These are phyloP conservation scores for Phaseolus lunatus DNA, from an alignment of 306 rosid species.

Conservation along the genomic window DNA sequence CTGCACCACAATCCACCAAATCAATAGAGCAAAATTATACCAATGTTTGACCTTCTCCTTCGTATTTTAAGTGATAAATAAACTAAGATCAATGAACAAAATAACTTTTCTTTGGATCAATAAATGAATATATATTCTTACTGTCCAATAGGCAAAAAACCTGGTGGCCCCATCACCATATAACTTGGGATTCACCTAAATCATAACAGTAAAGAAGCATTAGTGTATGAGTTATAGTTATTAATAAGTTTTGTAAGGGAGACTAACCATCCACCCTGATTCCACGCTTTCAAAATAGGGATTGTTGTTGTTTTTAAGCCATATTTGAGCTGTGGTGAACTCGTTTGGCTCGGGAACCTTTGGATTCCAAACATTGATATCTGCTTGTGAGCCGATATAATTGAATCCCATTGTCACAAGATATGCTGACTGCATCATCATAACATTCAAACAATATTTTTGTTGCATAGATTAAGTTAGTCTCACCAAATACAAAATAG, in stretches of 20 bases:
- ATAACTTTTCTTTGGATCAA: background rate
- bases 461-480: too few relatives aligned
- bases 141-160: constrained; percentile 65
- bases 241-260: background rate
- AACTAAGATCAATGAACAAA: background rate
- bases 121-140: constrained; percentile 33
- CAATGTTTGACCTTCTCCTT: background rate
- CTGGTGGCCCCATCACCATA: constrained; percentile 61
- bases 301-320: constrained; percentile 54
- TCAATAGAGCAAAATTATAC: background rate
- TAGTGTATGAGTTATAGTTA: too few relatives aligned
- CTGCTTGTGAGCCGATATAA: constrained; percentile 69
- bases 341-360: constrained; percentile 52
- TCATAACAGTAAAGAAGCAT: background rate
- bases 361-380: constrained; percentile 71
- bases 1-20: constrained; percentile 40
- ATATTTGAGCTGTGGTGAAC: constrained; percentile 69
- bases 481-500: background rate
- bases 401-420: constrained; percentile 55
- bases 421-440: constrained; percentile 51
- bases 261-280: constrained; percentile 69
- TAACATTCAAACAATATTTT: too few relatives aligned
- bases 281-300: constrained; percentile 65
- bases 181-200: constrained; percentile 67
- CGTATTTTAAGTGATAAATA: too few relatives aligned